Evolutionary conservation across 805 yeast species (phyloP).

Genomic region (Clavispora vitiphila): DNA sequence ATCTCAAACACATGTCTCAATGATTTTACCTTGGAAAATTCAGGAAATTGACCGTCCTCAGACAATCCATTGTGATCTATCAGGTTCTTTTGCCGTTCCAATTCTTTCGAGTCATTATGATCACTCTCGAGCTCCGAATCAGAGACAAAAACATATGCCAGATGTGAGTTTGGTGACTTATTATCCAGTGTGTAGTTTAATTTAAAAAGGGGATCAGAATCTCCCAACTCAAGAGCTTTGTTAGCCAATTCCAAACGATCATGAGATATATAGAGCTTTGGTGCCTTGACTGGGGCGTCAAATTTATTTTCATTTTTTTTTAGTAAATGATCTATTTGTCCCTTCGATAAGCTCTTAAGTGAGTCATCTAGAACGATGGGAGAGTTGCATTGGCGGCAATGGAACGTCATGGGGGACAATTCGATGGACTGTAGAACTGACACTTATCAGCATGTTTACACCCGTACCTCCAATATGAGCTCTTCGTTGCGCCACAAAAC

Average conservation of each 20-base stretch:
- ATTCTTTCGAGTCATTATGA: constrained; percentile 15
- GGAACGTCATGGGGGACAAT: constrained; percentile 11
- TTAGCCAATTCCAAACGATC: constrained; percentile 35
- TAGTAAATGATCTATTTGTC: constrained; percentile 51
- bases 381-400: constrained; percentile 60
- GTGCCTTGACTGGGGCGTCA: constrained; percentile 18
- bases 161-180: constrained; percentile 2
- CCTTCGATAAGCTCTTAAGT: constrained; percentile 44
- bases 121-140: constrained; percentile 21
- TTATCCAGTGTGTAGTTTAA: background rate
- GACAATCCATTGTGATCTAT: background rate
- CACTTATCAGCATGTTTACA: background rate
- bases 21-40: constrained; percentile 38
- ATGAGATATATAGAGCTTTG: constrained; percentile 31
- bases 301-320: constrained; percentile 21
- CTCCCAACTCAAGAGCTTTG: constrained; percentile 15
- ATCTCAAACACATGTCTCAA: constrained; percentile 66
- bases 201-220: background rate
- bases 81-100: constrained; percentile 3
- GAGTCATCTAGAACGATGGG: constrained; percentile 56
- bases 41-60: constrained; percentile 12
- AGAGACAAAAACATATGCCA: constrained; percentile 13
- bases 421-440: background rate
- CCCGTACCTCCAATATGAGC: constrained; percentile 1
- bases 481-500: no score